Base-by-base conservation (phyloP, 106 monocot species). In the Phalaenopsis equestris region DNA sequence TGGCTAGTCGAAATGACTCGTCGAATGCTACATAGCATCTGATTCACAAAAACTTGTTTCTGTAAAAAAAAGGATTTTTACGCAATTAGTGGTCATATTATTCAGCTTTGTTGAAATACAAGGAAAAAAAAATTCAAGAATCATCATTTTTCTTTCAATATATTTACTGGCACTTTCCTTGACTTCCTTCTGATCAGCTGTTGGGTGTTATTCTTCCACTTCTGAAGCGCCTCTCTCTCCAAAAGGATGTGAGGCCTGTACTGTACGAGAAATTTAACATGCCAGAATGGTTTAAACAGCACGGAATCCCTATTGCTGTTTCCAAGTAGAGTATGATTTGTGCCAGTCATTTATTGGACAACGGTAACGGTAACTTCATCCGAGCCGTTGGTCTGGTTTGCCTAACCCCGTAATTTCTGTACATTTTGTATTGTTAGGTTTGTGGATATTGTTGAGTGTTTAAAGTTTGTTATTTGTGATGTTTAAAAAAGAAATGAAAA, bases 211-310 rank as follows among this genome's bases (percentile, higher is more conserved):
- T 93, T 76, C 86, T 93, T 64, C 92, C 92, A 6, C 86, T 93
- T 47, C 83, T 93, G 30, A 79, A 83, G 82, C 87, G 85, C 37
- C 88, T 90, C 14, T 90, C 93, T 30, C 73, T 75, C 52, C 85
- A 90, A 81, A 87, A 90, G 21, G 93, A 93, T 82, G 93, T 93
- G 10, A 82, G 93, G 77, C 93, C 93, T 46, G 78, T 83, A 14
- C 73, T 93, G n/a, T 56, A 88, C 43, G 90, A 93, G 72, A 88
- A 77, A 39, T 93, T 88, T 85, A 90, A 85, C 88, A 93, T 93
- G 90, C 90, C 88, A 0, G 93, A 93, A 37, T 93, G 93, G 93
- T 90, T 93, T 82, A 78, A 90, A 70, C 82, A 93, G 72, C 93
- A 90, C 42, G 93, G 93, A 36, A 86, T 93, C 79, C 93, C 90